Conservation (phyloP, 352 stramenopile species). For the Blastocystis sp. region DNA sequence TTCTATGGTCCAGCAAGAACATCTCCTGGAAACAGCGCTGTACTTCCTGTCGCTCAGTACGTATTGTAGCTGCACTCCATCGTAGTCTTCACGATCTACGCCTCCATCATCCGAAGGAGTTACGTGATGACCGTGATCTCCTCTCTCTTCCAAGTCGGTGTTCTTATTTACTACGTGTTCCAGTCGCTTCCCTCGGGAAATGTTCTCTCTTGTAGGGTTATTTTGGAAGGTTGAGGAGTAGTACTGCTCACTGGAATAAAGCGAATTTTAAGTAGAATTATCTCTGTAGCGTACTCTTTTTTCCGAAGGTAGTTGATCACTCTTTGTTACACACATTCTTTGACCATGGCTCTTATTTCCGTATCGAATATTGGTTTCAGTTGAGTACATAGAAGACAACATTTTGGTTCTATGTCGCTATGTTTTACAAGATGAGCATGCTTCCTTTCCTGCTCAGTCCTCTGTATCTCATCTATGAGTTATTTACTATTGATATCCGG, state of each 20-base stretch:
- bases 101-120: neutral
- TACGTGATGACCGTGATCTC: neutral
- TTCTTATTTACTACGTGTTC: neutral
- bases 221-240: neutral
- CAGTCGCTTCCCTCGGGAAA: neutral
- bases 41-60: neutral
- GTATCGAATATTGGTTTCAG: neutral
- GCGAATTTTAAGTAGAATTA: neutral
- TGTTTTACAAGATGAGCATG: constrained; percentile 48
- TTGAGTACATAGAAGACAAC: constrained; percentile 6
- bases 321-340: neutral
- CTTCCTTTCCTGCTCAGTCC: constrained; percentile 41
- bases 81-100: neutral
- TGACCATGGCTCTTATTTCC: neutral
- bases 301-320: neutral
- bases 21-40: neutral
- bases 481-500: constrained; percentile 43
- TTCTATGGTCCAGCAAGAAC: neutral
- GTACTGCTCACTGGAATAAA: neutral
- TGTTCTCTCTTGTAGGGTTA: neutral
- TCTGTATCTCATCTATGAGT: constrained; percentile 23
- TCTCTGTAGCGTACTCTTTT: neutral
- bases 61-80: neutral
- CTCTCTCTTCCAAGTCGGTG: neutral
- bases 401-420: constrained; percentile 54